These are phyloP conservation scores for Podaxis rugospora DNA, from an alignment of 768 basidiomycete species.

Conservation along the genomic window DNA sequence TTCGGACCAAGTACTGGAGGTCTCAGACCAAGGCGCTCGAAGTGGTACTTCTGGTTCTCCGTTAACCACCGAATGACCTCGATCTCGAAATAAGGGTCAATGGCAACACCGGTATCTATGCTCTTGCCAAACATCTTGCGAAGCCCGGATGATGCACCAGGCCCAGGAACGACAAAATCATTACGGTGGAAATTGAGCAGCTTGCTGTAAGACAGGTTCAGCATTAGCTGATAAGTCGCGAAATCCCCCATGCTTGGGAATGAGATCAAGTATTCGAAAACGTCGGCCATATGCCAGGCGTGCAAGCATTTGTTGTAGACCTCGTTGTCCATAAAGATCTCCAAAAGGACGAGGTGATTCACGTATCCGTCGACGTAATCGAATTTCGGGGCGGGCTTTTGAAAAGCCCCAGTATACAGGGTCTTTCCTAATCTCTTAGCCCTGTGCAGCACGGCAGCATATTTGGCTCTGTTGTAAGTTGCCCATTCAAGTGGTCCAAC, in stretches of 20 bases:
- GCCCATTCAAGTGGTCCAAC: slow-evolving; percentile 62
- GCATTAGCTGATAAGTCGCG: slow-evolving; percentile 62
- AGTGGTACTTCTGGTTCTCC: slow-evolving; percentile 54
- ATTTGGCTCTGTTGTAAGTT: slow-evolving; percentile 47
- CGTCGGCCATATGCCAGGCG: slow-evolving; percentile 56
- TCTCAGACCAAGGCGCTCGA: slow-evolving; percentile 49
- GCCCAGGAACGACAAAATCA: slow-evolving; percentile 69
- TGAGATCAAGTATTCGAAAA: slow-evolving; percentile 52
- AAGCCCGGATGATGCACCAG: slow-evolving; percentile 65
- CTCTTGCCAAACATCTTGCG: slow-evolving; percentile 55
- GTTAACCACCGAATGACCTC: slow-evolving; percentile 64
- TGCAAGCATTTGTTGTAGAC: slow-evolving; percentile 43
- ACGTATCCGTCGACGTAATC: slow-evolving; percentile 41
- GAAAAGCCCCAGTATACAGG: slow-evolving; percentile 72
- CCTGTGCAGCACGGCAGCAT: slow-evolving; percentile 45
- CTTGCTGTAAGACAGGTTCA: slow-evolving; percentile 54
- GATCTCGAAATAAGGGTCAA: slow-evolving; percentile 39
- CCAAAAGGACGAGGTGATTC: slow-evolving; percentile 62
- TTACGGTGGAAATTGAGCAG: slow-evolving; percentile 58
- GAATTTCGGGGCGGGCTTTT: slow-evolving; percentile 63
- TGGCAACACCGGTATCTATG: slow-evolving; percentile 25
- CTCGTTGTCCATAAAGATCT: slow-evolving; percentile 53
- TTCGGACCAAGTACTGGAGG: slow-evolving; percentile 50
- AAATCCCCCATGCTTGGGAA: slow-evolving; percentile 77
- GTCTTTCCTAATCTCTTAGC: slow-evolving; percentile 31